Evolutionary conservation across 805 yeast genomes (phyloP), one percentile per base, ranked within the genome.

Genomic region (Candida dendrica): DNA sequence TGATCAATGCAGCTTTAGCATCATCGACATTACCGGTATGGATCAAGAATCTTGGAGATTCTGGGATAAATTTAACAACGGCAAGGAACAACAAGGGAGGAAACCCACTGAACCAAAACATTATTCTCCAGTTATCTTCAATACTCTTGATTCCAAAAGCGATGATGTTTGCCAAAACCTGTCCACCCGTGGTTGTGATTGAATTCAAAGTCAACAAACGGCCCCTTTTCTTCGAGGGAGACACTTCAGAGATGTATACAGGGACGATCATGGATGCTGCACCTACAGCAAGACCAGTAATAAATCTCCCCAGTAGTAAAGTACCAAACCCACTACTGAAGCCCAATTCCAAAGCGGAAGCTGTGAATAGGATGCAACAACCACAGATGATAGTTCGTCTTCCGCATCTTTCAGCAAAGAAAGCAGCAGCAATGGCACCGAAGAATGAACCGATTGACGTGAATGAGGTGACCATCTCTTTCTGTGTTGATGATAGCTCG

Each of bases 281-380:
- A 14, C 93, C 93, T 19, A 84, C 79, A 8, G 84, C 88, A 20
- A 81, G 52, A n/a, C 90, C 90, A 14, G 84, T 74, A 27, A 79
- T 58, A 26, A 75, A 68, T 44, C 91, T 67, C 1, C 91, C 91
- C 39, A 66, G 48, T 29, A 69, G 59, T 43, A 74, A 52, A 46
- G 65, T 67, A 43, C 58, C 47, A 55, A 78, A 66, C 13, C 63
- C 58, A 18, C 55, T 44, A 2, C 66, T 50, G 13, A 74, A 52
- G 0, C 77, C 60, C 57, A 77, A 72, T 53, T 72, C 72, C 15
- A 76, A 47, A 2, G 79, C 77, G 13, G 77, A 65, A 13, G 70
- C 51, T 34, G 72, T 67, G 46, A 77, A 71, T 1, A 72, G 53
- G 49, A 68, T 55, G 38, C 79, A 65, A 42, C 77, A 67, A 45